phyloP scores from a whole-genome alignment of 2,329 filamentous ascomycete genomes.

The Lachnellula hyalina region DNA sequence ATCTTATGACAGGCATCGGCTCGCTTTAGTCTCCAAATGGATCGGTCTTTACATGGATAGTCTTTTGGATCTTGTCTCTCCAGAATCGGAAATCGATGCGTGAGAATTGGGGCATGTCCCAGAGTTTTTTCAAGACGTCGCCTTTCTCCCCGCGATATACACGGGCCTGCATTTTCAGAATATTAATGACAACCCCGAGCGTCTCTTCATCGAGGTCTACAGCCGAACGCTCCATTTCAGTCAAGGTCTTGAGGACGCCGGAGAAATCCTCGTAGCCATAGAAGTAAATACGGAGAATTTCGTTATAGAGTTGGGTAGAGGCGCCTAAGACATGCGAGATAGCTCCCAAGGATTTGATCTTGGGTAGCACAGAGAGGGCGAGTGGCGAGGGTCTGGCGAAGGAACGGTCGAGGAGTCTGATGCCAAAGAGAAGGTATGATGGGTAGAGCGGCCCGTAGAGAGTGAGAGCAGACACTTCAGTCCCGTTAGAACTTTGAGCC shows the following conservation, averaged over 20 bases:
- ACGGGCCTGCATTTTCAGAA: slow-evolving; percentile 14
- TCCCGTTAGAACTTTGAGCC: neutral
- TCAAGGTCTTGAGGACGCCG: slow-evolving; percentile 20
- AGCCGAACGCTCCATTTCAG: slow-evolving; percentile 30
- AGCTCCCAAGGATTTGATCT: slow-evolving; percentile 62
- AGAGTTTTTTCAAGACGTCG: slow-evolving; percentile 18
- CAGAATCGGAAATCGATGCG: slow-evolving; percentile 19
- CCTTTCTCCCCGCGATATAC: slow-evolving; percentile 18
- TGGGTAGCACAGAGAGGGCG: slow-evolving; percentile 56
- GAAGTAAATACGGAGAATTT: slow-evolving; percentile 59
- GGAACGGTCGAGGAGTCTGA: slow-evolving; percentile 50
- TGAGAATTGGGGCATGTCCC: slow-evolving; percentile 27
- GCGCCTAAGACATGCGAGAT: slow-evolving; percentile 68
- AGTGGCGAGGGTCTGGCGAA: slow-evolving; percentile 56
- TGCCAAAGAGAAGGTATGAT: slow-evolving; percentile 51
- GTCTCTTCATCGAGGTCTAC: slow-evolving; percentile 30
- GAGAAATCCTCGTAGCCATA: slow-evolving; percentile 49
- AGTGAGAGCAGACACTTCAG: slow-evolving; percentile 35
- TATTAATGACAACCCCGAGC: slow-evolving; percentile 21
- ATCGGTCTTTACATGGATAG: no score
- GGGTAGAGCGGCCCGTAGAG: slow-evolving; percentile 62
- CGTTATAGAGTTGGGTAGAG: slow-evolving; percentile 64
- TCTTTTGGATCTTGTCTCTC: slow-evolving; percentile 18
- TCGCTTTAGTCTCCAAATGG: no score
- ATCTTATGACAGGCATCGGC: neutral